These are phyloP conservation scores for Clitoria ternatea DNA, from an alignment of 306 rosid species.

Conservation along the genomic window DNA sequence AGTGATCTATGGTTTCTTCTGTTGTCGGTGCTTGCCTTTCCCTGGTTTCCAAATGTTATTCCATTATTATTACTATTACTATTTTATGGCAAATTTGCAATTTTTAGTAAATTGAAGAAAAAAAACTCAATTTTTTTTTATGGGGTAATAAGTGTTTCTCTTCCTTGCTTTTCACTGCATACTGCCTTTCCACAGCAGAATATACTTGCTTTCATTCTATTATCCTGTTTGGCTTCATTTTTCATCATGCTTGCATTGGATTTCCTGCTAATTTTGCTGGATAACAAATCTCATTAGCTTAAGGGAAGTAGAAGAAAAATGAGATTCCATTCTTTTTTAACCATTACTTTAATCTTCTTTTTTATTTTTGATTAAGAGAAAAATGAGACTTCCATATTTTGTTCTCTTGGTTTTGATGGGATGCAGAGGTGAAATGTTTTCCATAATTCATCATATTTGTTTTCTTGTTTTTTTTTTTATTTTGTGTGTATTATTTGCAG, in stretches of 20 bases:
- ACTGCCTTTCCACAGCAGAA: not conserved
- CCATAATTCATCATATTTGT: not conserved
- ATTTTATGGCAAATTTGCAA: not conserved
- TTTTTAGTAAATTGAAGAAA: not conserved
- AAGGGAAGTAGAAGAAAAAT: not conserved
- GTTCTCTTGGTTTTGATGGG: not conserved
- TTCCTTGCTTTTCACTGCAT: not conserved
- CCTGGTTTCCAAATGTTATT: not conserved
- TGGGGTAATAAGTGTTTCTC: not conserved
- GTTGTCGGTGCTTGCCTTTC: not conserved
- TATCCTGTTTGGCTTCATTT: not conserved
- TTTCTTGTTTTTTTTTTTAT: not conserved
- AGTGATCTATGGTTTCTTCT: not conserved
- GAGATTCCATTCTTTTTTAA: not conserved
- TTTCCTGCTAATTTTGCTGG: not conserved
- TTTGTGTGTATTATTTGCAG: not conserved
- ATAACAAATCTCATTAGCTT: not conserved
- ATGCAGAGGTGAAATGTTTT: not conserved
- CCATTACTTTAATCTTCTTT: not conserved
- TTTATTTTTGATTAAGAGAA: not conserved
- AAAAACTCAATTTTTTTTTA: slow-evolving; percentile 17
- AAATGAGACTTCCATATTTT: not conserved
- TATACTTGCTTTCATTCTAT: slow-evolving; percentile 1
- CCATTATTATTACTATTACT: not conserved
- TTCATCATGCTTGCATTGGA: not conserved